Evolutionary conservation across 495 filamentous ascomycete species (phyloP), one percentile per base, ranked within the genome.

Genomic region (Penicillium salamii): DNA sequence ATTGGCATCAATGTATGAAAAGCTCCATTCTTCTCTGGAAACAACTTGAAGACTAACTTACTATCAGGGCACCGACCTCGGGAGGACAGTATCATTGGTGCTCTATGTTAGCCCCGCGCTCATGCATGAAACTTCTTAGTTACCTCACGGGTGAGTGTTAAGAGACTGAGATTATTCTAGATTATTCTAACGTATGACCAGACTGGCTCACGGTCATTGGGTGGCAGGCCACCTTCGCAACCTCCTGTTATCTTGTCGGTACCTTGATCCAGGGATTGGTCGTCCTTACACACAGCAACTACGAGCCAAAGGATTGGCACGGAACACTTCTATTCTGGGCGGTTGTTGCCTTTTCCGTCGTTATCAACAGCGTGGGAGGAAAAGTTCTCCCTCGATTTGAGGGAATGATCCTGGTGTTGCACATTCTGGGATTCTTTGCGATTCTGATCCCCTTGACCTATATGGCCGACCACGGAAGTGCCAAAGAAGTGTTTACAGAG

Each of bases 41-140:
- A 13, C 20, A 8, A 26, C 23, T 7, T n/a, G 4, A 14, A 9
- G 1, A 4, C 24, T 35, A 23, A 42, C 18, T 17, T n/a, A 12
- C 18, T 7, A 12, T 26, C 20, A 72, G 70, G 73, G 76, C 76
- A 24, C 76, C 76, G 1, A 79, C 72, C 2, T 68, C 68, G 5
- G 73, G 72, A 8, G 77, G 77, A 2, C 77, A 80, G 50, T 80
- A 80, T 38, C 76, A 79, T 47, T 80, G 77, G 78, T 69, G 68
- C 8, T 71, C 72, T 1, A 76, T 77, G 65, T 57, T 80, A n/a
- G 74, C 78, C 1, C 69, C 77, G 2, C 52, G 40, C 12, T 53
- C 48, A 11, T 44, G 42, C 26, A 63, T 68, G 46, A 70, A 71
- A 33, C 66, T 78, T 34, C 42, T 74, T 15, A 76, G 73, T 37